These are phyloP conservation scores for Diutina scorzettiae DNA, from an alignment of 1,139 yeast genomes.

Conservation along the genomic window DNA sequence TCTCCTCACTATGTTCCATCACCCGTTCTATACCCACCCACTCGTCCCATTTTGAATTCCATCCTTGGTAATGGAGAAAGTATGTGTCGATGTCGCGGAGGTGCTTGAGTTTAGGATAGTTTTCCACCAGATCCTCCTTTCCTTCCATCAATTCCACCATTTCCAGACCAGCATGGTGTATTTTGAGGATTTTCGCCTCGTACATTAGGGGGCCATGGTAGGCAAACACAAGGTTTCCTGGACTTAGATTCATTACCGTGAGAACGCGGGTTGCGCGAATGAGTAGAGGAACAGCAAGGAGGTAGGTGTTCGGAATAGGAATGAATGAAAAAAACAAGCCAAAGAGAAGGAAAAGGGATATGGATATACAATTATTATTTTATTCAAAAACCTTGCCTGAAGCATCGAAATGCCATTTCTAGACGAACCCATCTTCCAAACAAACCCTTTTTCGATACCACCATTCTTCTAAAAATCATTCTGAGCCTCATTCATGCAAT, in stretches of 20 bases:
- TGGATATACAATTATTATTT: too few relatives aligned
- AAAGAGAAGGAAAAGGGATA: too few relatives aligned
- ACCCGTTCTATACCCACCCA: constrained; percentile 75
- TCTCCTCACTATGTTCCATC: constrained; percentile 58
- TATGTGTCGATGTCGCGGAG: constrained; percentile 33
- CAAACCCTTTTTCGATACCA: too few relatives aligned
- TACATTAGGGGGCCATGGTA: constrained; percentile 87
- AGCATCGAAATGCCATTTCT: too few relatives aligned
- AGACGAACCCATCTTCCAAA: too few relatives aligned
- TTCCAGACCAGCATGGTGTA: constrained; percentile 42
- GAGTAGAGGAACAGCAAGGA: neutral
- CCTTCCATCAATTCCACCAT: constrained; percentile 33
- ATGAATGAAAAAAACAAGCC: too few relatives aligned
- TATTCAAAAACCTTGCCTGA: too few relatives aligned
- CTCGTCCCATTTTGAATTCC: constrained; percentile 96
- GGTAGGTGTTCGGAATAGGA: neutral
- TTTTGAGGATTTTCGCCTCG: constrained; percentile 69
- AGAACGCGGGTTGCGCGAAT: neutral
- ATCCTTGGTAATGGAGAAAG: constrained; percentile 83
- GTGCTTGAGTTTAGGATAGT: constrained; percentile 11
- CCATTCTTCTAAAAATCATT: too few relatives aligned
- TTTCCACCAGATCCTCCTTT: constrained; percentile 14
- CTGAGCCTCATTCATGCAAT: too few relatives aligned
- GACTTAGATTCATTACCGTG: constrained; percentile 8
- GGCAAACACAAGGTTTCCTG: constrained; percentile 53